These are phyloP conservation scores for Polytrichum formosum DNA, from an alignment of 225 moss, liverwort and hornwort genomes.

Conservation along the genomic window DNA sequence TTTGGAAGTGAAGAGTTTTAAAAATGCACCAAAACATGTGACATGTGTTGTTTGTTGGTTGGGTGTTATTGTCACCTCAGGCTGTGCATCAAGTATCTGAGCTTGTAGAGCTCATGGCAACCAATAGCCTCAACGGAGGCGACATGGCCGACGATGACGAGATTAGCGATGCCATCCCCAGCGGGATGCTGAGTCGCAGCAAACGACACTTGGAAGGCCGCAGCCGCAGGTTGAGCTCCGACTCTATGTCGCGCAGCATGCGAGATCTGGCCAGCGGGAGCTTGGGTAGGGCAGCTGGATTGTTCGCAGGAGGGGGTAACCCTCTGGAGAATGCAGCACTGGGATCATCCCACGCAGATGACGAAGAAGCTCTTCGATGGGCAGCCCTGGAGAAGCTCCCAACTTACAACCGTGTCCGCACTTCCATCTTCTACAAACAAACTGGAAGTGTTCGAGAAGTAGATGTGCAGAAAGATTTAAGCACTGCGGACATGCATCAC, in stretches of 20 bases:
- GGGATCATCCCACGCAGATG: conserved; percentile 12
- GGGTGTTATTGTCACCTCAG: no score
- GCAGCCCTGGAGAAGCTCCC: conserved; percentile 45
- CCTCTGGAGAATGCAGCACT: conserved; percentile 23
- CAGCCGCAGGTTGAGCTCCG: background rate
- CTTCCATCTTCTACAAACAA: conserved; percentile 33
- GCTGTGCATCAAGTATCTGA: no score
- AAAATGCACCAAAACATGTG: no score
- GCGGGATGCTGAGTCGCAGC: background rate
- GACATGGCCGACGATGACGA: no score
- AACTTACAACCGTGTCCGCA: conserved; percentile 41
- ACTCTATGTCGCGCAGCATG: conserved; percentile 20
- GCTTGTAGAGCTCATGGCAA: no score
- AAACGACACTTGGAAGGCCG: background rate
- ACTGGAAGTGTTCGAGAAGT: conserved; percentile 34
- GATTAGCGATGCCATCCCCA: no score
- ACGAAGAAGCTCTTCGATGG: conserved; percentile 47
- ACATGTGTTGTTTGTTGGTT: no score
- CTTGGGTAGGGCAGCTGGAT: conserved; percentile 12
- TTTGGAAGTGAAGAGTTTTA: no score
- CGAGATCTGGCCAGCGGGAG: conserved; percentile 29
- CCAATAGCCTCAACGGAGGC: no score
- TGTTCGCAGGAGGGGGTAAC: conserved; percentile 34
- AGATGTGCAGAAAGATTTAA: conserved; percentile 34
- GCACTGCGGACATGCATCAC: conserved; percentile 34